These are phyloP conservation scores for Lagenidium giganteum DNA, from an alignment of 352 stramenopile species.

Conservation along the genomic window DNA sequence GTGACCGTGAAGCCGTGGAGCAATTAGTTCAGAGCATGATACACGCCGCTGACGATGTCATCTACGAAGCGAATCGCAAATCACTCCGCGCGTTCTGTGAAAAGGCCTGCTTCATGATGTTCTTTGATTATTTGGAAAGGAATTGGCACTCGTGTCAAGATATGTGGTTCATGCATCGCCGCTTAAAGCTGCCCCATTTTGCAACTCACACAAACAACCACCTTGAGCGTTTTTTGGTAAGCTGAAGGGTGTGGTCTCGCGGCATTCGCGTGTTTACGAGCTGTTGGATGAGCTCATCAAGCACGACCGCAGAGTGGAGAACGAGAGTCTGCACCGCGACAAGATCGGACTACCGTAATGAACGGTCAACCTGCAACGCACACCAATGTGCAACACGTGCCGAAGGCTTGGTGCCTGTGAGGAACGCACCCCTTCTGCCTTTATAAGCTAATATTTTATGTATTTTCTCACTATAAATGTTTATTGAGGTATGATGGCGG, in stretches of 20 bases:
- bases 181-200: neutral
- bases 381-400: no score
- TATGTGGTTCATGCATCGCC: neutral
- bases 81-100: neutral
- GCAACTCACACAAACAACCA: neutral
- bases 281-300: conserved; percentile 7
- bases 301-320: neutral
- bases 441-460: no score
- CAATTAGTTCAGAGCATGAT: conserved; percentile 16
- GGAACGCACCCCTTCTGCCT: no score
- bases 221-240: conserved; percentile 7
- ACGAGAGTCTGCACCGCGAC: conserved; percentile 3
- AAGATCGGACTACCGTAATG: no score
- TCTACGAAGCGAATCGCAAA: conserved; percentile 5
- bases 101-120: neutral
- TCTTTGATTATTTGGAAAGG: conserved; percentile 4
- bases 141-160: conserved; percentile 1
- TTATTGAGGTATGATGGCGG: no score
- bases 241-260: neutral
- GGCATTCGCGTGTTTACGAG: no score
- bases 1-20: conserved; percentile 8
- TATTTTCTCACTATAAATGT: no score
- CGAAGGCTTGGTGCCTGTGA: no score
- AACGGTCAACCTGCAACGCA: no score
- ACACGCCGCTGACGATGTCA: neutral